Base-by-base conservation (phyloP, 140 eudicot species). In the Senecio squalidus region DNA sequence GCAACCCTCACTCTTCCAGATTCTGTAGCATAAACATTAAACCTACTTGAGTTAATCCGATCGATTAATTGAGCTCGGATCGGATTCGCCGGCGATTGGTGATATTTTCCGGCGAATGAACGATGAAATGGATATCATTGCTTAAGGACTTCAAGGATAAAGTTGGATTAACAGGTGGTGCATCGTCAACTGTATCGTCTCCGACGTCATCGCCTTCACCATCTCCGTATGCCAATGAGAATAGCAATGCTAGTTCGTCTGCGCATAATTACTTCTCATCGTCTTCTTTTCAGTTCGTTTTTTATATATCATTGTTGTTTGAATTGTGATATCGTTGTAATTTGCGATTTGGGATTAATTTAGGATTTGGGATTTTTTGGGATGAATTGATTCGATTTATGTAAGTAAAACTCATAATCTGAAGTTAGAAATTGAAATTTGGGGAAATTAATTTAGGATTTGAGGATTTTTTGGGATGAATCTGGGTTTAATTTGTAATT, bases 1-100 rank as follows among this genome's bases (percentile, higher is more conserved):
- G 98, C 89, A 79, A 92, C 98, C 71, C 98, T 82, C 38, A 92
- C 98, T 72, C 98, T 92, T 55, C 87, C 96, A 54, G 88, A 58
- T 66, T 92, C 98, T 92, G 84, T 64, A 46, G 71, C 43, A 64
- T 51, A 50, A 34, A 27, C 29, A 44, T 23, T n/a, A 43, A 54
- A 66, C 75, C 60, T 60, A 58, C 56, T 58, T 52, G 41, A 49
- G 31, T 60, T 48, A 28, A 6, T 2, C n/a, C 15, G 52, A 62
- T 14, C 15, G 55, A 52, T 14, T 14, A 4, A 36, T 41, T 55
- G 41, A 20, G 26, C 55, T 22, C 64, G 64, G 79, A 73, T 76
- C 77, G 67, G 78, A 52, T 72, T 57, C 58, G 78, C 44, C 67
- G 75, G 4, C 47, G 29, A 64, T 10, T 58, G 56, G 20, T 36